Conservation (phyloP, 2,329 filamentous ascomycete species). For the Mycosphaerelloides madeirae region DNA sequence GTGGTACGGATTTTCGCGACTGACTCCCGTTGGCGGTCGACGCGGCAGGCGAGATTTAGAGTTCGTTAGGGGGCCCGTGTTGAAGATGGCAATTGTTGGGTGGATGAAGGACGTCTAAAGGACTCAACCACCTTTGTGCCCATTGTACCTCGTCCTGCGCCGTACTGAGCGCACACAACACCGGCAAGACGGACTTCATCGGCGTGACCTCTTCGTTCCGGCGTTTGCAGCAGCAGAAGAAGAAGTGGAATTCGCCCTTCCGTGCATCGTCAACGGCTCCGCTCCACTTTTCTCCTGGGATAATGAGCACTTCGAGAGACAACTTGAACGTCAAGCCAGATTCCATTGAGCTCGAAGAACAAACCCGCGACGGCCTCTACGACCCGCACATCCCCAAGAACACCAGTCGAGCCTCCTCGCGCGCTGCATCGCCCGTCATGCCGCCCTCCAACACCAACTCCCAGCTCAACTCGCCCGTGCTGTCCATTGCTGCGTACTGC, state of each 20-base stretch:
- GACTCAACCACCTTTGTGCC: no score
- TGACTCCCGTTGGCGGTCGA: no score
- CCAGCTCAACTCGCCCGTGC: constrained; percentile 60
- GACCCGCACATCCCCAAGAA: constrained; percentile 20
- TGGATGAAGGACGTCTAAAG: no score
- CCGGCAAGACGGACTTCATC: constrained; percentile 30
- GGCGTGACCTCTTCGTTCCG: constrained; percentile 26
- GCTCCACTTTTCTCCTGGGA: no score
- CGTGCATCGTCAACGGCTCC: no score
- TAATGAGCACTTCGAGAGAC: no score
- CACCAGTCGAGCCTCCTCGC: neutral
- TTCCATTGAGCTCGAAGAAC: constrained; percentile 64
- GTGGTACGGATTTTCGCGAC: no score
- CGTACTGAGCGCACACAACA: constrained; percentile 15
- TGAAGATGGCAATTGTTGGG: no score
- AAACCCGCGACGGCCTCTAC: constrained; percentile 45
- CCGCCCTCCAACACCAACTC: constrained; percentile 41
- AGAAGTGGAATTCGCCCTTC: no score
- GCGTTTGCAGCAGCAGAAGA: constrained; percentile 5
- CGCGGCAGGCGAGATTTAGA: no score
- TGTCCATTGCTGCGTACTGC: constrained; percentile 88
- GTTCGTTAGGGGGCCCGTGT: no score
- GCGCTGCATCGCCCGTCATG: constrained; percentile 30
- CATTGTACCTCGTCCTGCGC: neutral
- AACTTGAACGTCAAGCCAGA: no score